Evolutionary conservation across 305 asterid genomes (phyloP).

Genomic region (Petunia hybrid): DNA sequence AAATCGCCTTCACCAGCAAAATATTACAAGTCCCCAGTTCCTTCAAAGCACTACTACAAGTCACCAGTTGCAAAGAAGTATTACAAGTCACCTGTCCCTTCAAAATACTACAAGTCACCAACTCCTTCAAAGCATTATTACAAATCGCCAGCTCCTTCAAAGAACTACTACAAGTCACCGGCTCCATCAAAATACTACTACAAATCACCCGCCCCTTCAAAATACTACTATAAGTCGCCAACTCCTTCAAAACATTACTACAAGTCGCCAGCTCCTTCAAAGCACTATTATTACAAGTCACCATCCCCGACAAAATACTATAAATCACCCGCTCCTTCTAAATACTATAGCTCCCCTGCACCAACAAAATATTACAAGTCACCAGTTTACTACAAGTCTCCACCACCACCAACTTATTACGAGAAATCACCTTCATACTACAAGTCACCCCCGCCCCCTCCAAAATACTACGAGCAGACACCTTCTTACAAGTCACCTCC

Average conservation of each 20-base stretch:
- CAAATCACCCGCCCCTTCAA: neutral
- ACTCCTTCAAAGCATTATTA: neutral
- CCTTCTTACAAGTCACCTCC: neutral
- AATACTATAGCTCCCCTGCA: neutral
- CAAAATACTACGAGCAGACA: neutral
- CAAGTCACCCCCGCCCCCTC: neutral
- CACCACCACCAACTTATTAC: neutral
- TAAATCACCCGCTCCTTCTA: neutral
- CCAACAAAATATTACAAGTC: slow-evolving; percentile 23
- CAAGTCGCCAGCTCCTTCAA: neutral
- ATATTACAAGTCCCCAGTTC: no score
- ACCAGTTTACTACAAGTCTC: slow-evolving; percentile 9
- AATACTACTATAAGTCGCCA: neutral
- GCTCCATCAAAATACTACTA: neutral
- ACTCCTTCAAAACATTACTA: neutral
- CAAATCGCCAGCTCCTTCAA: neutral
- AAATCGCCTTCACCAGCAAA: no score
- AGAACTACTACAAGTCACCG: neutral
- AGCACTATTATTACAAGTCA: neutral
- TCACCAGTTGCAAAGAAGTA: neutral
- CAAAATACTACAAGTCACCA: neutral
- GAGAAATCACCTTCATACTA: neutral
- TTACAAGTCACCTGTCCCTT: neutral
- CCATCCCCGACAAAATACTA: neutral
- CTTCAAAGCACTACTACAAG: neutral